Evolutionary conservation across 1,284 basidiomycete species (phyloP).

Genomic region (Trametes pubescens): DNA sequence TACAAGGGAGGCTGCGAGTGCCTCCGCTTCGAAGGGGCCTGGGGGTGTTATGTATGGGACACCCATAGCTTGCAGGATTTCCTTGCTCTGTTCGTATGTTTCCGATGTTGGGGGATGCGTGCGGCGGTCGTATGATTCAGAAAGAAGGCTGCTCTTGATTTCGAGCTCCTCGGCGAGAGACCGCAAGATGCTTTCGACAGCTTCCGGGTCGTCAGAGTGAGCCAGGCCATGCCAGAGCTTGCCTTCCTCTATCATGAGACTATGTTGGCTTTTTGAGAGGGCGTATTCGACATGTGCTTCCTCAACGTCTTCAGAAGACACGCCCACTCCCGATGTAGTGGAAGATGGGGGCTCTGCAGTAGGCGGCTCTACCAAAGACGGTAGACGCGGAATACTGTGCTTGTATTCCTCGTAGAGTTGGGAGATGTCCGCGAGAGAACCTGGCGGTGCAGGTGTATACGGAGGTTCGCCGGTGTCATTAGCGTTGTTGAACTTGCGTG

Average conservation of each 20-base stretch:
- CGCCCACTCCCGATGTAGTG: background rate
- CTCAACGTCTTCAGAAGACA: constrained; percentile 12
- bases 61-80: constrained; percentile 78
- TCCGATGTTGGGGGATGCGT: constrained; percentile 61
- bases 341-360: background rate
- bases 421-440: constrained; percentile 12
- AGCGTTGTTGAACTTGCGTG: too few species aligned
- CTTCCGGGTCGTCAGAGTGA: constrained; percentile 22
- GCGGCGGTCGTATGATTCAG: constrained; percentile 68
- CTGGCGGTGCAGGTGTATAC: background rate
- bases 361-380: constrained; percentile 20
- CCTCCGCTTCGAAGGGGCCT: constrained; percentile 84
- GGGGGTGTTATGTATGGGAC: constrained; percentile 74
- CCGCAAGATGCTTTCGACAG: constrained; percentile 38
- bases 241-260: constrained; percentile 69
- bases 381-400: constrained; percentile 28
- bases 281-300: constrained; percentile 40
- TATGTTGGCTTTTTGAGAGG: constrained; percentile 71
- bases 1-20: constrained; percentile 80
- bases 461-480: background rate
- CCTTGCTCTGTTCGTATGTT: constrained; percentile 71
- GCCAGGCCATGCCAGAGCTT: constrained; percentile 63
- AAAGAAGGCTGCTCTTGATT: constrained; percentile 60
- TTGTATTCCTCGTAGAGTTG: constrained; percentile 33
- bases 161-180: constrained; percentile 44